Percentiles rank a stretch among this genome's conserved stretches.
These are phyloP conservation scores for Lachnellula cervina DNA, from an alignment of 2,329 filamentous ascomycete species.

Conservation along the genomic window DNA sequence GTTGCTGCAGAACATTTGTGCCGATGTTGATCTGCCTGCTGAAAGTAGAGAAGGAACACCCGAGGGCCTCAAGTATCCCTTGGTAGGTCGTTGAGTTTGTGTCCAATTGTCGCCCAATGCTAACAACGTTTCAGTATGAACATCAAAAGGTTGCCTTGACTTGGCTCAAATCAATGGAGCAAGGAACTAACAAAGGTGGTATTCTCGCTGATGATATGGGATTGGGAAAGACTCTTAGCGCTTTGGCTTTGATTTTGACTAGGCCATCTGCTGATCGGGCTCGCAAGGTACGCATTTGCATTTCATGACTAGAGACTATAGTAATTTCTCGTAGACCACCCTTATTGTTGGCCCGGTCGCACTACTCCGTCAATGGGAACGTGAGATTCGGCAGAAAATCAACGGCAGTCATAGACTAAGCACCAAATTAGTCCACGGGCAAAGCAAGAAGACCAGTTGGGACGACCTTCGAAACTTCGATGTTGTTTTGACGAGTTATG, in stretches of 20 bases:
- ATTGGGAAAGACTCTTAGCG: constrained; percentile 78
- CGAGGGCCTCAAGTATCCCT: constrained; percentile 56
- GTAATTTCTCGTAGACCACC: constrained; percentile 53
- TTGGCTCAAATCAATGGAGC: constrained; percentile 73
- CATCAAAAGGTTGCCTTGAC: constrained; percentile 75
- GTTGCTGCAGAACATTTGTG: constrained; percentile 66
- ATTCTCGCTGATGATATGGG: constrained; percentile 82
- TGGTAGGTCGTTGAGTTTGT: constrained; percentile 35
- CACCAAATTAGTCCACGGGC: constrained; percentile 65
- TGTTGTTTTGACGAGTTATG: constrained; percentile 75
- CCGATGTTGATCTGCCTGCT: constrained; percentile 60
- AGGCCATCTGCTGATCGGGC: constrained; percentile 51
- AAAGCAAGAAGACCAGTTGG: constrained; percentile 52
- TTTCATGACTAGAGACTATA: not conserved
- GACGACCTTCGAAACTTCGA: constrained; percentile 61
- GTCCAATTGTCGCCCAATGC: not conserved
- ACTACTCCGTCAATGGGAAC: constrained; percentile 77
- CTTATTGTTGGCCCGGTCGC: constrained; percentile 78
- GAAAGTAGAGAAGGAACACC: constrained; percentile 66
- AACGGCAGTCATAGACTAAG: constrained; percentile 53
- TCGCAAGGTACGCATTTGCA: constrained; percentile 29
- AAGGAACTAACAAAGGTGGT: constrained; percentile 65
- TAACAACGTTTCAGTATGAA: constrained; percentile 47
- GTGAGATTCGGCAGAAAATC: constrained; percentile 70
- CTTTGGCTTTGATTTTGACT: constrained; percentile 58